Base-by-base conservation (phyloP, 1,284 basidiomycete genomes). In the Puccinia polysora region DNA sequence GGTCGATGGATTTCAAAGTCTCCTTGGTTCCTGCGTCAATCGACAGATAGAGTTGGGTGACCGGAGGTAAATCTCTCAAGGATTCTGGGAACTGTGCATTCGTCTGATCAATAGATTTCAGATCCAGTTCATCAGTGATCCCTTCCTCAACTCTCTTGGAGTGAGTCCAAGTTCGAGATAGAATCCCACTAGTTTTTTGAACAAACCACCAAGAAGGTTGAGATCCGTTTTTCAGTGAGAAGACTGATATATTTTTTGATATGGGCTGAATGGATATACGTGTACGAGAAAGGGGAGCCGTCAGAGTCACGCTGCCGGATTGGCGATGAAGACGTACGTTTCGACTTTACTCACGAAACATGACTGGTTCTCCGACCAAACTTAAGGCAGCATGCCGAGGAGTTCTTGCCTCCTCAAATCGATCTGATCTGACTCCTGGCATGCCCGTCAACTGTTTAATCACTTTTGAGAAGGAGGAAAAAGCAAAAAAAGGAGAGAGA, bases 21-120 rank as follows among this genome's bases (percentile, higher is more conserved):
- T 53, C 68, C 47, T 73, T 74, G 12, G 52, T 55, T 2, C 56
- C 73, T 50, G 73, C 73, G 58, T 74, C 73, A 18, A 74, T 74
- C 18, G 73, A 74, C 8, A 74, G 50, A 47, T 74, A 74, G 15
- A 74, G 34, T 60, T 74, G 73, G n/a, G 73, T 74, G 15, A 74
- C 73, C 2, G 65, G 65, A 12, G 68, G 68, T 30, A 74, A 34
- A 18, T 63, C 49, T 6, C 38, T 12, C 20, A 74, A 49, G n/a
- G 73, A 53, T 14, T 70, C 73, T 56, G 73, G 73, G 47, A 74
- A 74, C 56, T 74, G 73, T 6, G 73, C 73, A 53, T 74, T 74
- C 3, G 73, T 74, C 63, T 59, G 65, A 30, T 14, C n/a, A 6
- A 38, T n/a, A 5, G 18, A 20, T n/a, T 7, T 8, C 18, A 60